Percentiles rank a stretch among this genome's conserved stretches.
Evolutionary conservation across 2,329 filamentous ascomycete genomes (phyloP).

Genomic region (Chaetomium sp.): DNA sequence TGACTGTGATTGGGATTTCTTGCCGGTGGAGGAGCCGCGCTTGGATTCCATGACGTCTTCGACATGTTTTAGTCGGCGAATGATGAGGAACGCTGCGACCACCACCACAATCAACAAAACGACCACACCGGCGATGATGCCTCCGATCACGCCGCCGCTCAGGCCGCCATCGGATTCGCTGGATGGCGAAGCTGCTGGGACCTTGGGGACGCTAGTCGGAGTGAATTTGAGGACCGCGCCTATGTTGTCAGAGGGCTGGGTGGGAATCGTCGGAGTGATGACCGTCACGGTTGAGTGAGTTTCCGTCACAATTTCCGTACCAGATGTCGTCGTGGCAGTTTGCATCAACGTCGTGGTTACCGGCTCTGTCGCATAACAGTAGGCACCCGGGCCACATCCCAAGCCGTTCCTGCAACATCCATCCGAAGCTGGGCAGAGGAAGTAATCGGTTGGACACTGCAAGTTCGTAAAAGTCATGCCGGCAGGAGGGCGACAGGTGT

Average conservation of each 20-base stretch:
- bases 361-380: slow-evolving; percentile 54
- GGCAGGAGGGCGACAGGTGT: slow-evolving; percentile 48
- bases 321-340: slow-evolving; percentile 50
- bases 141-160: slow-evolving; percentile 45
- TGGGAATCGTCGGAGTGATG: slow-evolving; percentile 44
- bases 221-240: slow-evolving; percentile 47
- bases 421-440: slow-evolving; percentile 53
- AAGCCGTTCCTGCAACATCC: slow-evolving; percentile 57
- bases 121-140: slow-evolving; percentile 56
- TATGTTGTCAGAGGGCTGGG: slow-evolving; percentile 33
- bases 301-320: slow-evolving; percentile 44
- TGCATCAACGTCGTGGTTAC: slow-evolving; percentile 49
- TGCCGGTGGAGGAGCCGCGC: slow-evolving; percentile 42
- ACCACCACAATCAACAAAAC: slow-evolving; percentile 53
- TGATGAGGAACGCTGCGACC: slow-evolving; percentile 50
- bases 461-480: slow-evolving; percentile 43
- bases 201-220: slow-evolving; percentile 49
- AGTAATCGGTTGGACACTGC: slow-evolving; percentile 50
- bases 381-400: slow-evolving; percentile 48
- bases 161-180: slow-evolving; percentile 32
- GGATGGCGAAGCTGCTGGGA: slow-evolving; percentile 38
- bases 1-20: slow-evolving; percentile 37
- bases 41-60: slow-evolving; percentile 44
- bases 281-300: slow-evolving; percentile 46
- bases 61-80: slow-evolving; percentile 53